Conservation (phyloP, 176 grass and related monocot species). For the Aechmea fasciata region DNA sequence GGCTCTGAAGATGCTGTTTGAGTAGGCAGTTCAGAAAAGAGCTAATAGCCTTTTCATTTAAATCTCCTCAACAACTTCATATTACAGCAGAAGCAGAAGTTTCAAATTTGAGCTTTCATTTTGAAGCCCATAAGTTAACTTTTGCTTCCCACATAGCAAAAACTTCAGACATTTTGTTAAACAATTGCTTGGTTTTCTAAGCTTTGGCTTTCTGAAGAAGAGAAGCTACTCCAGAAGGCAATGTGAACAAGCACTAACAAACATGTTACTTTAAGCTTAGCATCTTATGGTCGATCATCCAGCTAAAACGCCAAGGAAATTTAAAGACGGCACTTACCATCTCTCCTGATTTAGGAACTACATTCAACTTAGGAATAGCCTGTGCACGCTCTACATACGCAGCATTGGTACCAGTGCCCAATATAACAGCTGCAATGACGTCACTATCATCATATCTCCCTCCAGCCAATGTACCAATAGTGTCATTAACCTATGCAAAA, state of each 20-base stretch:
- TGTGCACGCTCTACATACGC: slow-evolving; percentile 57
- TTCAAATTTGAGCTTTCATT: too few species aligned
- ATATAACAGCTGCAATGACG: slow-evolving; percentile 50
- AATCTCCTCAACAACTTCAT: too few species aligned
- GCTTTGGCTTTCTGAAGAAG: too few species aligned
- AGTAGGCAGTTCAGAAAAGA: too few species aligned
- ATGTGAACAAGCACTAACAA: background rate
- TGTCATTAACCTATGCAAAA: slow-evolving; percentile 47
- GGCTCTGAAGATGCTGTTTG: too few species aligned
- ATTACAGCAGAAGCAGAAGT: too few species aligned
- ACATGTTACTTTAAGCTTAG: background rate
- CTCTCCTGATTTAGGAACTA: slow-evolving; percentile 37
- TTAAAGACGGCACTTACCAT: slow-evolving; percentile 35
- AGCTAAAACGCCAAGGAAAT: background rate
- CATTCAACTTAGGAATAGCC: slow-evolving; percentile 72
- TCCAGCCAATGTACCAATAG: slow-evolving; percentile 51
- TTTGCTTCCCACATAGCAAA: too few species aligned
- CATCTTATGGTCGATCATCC: slow-evolving; percentile 4
- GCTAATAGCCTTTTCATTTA: too few species aligned
- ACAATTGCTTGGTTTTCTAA: too few species aligned
- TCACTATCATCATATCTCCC: slow-evolving; percentile 65
- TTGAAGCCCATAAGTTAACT: too few species aligned
- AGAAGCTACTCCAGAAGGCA: too few species aligned
- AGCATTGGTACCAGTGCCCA: slow-evolving; percentile 79
- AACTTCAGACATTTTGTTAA: too few species aligned